Base-by-base conservation (phyloP, 2,329 filamentous ascomycete genomes). In the Nannizzia gypsea region DNA sequence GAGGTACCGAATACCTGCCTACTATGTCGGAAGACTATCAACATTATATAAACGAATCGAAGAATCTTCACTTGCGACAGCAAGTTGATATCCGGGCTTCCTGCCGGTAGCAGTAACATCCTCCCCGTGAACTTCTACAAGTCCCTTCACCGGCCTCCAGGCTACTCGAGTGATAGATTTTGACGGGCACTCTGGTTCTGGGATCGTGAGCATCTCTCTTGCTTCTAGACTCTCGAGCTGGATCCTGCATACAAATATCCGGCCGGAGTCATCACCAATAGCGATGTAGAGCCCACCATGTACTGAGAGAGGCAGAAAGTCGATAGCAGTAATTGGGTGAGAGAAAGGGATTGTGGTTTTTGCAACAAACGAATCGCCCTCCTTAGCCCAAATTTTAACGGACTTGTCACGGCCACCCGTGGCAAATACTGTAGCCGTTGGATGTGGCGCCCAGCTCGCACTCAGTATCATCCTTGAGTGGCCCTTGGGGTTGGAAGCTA, bases 401-500 rank as follows among this genome's bases (percentile, higher is more conserved):
- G 80, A 81, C 75, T 95, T 97, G 73, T 99, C 93, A 66, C 93
- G 81, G 2, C 91, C 90, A 1, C 91, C 92, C 0, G 93, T 99
- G 11, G 88, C 87, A 72, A 99, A 99, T 28, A 80, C 72, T 3
- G 73, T 66, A 6, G 71, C 68, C 6, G 69, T 68, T 5, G 69
- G 61, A 0, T 65, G 44, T 1, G 87, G 86, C 0, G 87, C 85
- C 92, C 93, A 99, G 1, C 88, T 83, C 1, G 85, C 88, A 69
- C 90, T 90, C 13, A 97, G 79, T 52, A 99, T 91, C 90, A 99
- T 97, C 61, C 93, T 80, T 3, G 87, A 81, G 72, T 99, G 93
- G 0, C 89, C 92, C 73, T 95, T 96, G 1, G 84, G 82, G 67
- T 95, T 90, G 2, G 81, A 77, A 63, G 85, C 77, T 42, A 82